These are phyloP conservation scores for Capsella bursapastoris DNA, from an alignment of 345 rosid genomes.

Conservation along the genomic window DNA sequence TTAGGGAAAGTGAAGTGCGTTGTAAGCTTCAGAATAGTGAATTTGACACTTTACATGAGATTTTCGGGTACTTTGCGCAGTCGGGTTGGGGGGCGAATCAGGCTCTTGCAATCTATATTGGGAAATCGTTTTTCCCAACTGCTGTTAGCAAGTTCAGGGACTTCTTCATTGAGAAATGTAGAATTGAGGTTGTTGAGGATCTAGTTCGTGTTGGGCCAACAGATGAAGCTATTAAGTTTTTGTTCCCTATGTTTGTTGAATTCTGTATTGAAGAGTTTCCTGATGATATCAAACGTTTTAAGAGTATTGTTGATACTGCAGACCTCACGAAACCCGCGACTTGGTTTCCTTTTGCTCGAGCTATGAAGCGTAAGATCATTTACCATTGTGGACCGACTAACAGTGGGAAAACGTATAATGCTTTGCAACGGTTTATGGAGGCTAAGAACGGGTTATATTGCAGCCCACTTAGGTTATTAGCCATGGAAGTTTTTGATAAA, in stretches of 20 bases:
- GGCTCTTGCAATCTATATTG: constrained; percentile 84
- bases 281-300: constrained; percentile 71
- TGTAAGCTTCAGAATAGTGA: constrained; percentile 49
- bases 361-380: constrained; percentile 83
- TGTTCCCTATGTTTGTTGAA: constrained; percentile 88
- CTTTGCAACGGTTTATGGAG: constrained; percentile 87
- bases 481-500: constrained; percentile 99
- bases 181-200: constrained; percentile 50
- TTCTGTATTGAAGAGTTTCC: constrained; percentile 80
- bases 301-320: constrained; percentile 66
- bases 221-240: constrained; percentile 68
- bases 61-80: constrained; percentile 55
- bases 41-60: constrained; percentile 52
- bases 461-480: constrained; percentile 91
- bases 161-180: constrained; percentile 61
- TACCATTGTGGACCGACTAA: constrained; percentile 98
- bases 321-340: constrained; percentile 87
- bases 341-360: constrained; percentile 94
- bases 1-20: constrained; percentile 48
- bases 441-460: constrained; percentile 89
- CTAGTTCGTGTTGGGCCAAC: constrained; percentile 70
- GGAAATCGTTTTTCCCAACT: constrained; percentile 82
- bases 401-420: constrained; percentile 93
- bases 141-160: constrained; percentile 58
- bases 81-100: constrained; percentile 92